Evolutionary conservation across 2,329 filamentous ascomycete species (phyloP), one percentile per base, ranked within the genome.

Genomic region (Sphaerulina populicola): DNA sequence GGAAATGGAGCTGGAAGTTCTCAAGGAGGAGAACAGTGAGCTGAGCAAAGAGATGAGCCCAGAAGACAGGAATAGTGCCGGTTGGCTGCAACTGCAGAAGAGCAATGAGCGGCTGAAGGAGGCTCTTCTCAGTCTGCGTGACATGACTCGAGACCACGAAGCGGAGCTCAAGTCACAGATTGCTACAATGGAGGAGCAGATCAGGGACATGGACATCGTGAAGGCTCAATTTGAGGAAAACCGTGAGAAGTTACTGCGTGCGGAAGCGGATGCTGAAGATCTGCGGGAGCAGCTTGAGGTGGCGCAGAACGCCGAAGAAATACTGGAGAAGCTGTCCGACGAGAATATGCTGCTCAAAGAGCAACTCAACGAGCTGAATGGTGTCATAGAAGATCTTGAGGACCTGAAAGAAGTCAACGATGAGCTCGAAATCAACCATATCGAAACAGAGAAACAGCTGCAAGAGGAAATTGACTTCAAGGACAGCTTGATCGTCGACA

Each of bases 391-490:
- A 56, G 91, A 97, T 58, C 77, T 97, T 9, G 88, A 96, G 67
- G 88, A 80, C 54, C 72, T 97, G 47, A 90, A 89, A 66, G 91
- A 98, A 65, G 82, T 97, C 60, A 94, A 88, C 61, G 90, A 97
- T 63, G 93, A 98, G 69, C 80, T 98, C 3, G 90, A 96, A 66
- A 80, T 88, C 61, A 95, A 95, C 64, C 90, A 96, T 64, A 80
- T 93, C 3, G 89, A 96, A 64, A 87, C 89, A 33, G 88, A 94
- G 66, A 94, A 91, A 68, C 90, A 97, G 66, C 80, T 98, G 69
- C 89, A 95, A 66, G 86, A 94, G 61, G 90, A 96, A 62, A 80
- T 97, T 49, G 90, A 96, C 65, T 86, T 88, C 70, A 88, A 86
- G 67, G 90, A 96, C 57, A 80, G 78, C 49, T 73, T 95, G 54